These are phyloP conservation scores for Malus hybrid DNA, from an alignment of 331 rosid species.

Conservation along the genomic window DNA sequence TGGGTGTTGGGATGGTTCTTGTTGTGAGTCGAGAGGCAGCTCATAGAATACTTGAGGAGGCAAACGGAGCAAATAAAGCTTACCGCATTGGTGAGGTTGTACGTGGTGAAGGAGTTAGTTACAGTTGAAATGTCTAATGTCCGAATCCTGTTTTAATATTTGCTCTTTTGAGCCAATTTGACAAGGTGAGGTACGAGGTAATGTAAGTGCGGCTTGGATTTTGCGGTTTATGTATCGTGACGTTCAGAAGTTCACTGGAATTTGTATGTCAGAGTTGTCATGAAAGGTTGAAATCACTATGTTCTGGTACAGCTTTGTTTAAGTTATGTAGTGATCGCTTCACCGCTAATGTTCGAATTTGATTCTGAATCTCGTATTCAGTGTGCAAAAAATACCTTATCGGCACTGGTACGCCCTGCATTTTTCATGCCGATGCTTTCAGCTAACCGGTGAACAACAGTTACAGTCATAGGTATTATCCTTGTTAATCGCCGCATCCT, in stretches of 20 bases:
- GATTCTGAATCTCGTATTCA: not conserved
- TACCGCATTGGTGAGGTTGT: constrained; percentile 69
- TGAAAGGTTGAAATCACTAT: not conserved
- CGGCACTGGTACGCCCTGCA: not conserved
- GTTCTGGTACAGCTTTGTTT: not conserved
- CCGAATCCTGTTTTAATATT: not conserved
- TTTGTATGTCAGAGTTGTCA: not conserved
- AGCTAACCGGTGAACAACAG: too few species aligned
- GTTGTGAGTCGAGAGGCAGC: constrained; percentile 65
- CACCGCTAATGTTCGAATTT: not conserved
- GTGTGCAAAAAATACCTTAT: not conserved
- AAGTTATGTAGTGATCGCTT: not conserved
- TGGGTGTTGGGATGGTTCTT: constrained; percentile 93
- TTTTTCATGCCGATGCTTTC: too few species aligned
- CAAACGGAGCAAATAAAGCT: constrained; percentile 21
- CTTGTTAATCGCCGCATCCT: constrained; percentile 59
- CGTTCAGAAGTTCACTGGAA: not conserved
- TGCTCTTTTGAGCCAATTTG: not conserved
- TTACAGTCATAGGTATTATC: constrained; percentile 33
- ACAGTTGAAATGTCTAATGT: constrained; percentile 3
- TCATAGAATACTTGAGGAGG: constrained; percentile 35
- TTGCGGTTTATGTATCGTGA: not conserved
- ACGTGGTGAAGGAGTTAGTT: constrained; percentile 52
- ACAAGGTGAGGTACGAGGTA: not conserved
- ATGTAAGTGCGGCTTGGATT: not conserved